These are phyloP conservation scores for Lepidopterella palustris DNA, from an alignment of 495 filamentous ascomycete species.

Conservation along the genomic window DNA sequence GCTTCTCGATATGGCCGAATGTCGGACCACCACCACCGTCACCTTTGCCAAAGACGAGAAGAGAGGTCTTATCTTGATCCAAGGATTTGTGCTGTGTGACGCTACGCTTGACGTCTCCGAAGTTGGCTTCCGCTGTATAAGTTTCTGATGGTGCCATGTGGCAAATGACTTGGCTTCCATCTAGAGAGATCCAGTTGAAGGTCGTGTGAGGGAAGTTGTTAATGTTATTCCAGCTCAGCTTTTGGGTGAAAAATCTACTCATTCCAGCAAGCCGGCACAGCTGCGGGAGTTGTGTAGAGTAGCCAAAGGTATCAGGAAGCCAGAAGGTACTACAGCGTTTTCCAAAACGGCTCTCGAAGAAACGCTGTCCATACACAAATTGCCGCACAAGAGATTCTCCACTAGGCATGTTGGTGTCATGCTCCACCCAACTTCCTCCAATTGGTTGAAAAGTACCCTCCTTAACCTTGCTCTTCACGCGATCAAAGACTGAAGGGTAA, in stretches of 20 bases:
- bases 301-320: slow-evolving; percentile 97
- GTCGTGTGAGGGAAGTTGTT: slow-evolving; percentile 98
- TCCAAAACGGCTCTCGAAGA: slow-evolving; percentile 90
- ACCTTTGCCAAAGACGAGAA: slow-evolving; percentile 92
- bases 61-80: slow-evolving; percentile 78
- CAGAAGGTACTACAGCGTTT: slow-evolving; percentile 87
- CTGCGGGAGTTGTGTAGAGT: slow-evolving; percentile 90
- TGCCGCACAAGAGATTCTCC: slow-evolving; percentile 94
- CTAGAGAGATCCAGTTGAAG: slow-evolving; percentile 94
- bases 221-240: slow-evolving; percentile 96
- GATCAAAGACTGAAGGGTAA: slow-evolving; percentile 81
- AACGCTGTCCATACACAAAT: slow-evolving; percentile 89
- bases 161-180: slow-evolving; percentile 92
- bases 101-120: slow-evolving; percentile 89
- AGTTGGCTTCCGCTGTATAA: slow-evolving; percentile 89
- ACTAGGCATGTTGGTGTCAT: slow-evolving; percentile 94
- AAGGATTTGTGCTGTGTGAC: slow-evolving; percentile 91
- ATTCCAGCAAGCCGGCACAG: slow-evolving; percentile 87
- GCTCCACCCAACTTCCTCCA: slow-evolving; percentile 97
- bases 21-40: slow-evolving; percentile 95
- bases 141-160: slow-evolving; percentile 95
- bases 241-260: slow-evolving; percentile 94
- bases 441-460: slow-evolving; percentile 89
- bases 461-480: slow-evolving; percentile 84
- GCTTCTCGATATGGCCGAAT: slow-evolving; percentile 89